Percentiles rank a stretch among this genome's conserved stretches.
Evolutionary conservation across 2,329 filamentous ascomycete genomes (phyloP).

Genomic region (Botrytis galanthina): DNA sequence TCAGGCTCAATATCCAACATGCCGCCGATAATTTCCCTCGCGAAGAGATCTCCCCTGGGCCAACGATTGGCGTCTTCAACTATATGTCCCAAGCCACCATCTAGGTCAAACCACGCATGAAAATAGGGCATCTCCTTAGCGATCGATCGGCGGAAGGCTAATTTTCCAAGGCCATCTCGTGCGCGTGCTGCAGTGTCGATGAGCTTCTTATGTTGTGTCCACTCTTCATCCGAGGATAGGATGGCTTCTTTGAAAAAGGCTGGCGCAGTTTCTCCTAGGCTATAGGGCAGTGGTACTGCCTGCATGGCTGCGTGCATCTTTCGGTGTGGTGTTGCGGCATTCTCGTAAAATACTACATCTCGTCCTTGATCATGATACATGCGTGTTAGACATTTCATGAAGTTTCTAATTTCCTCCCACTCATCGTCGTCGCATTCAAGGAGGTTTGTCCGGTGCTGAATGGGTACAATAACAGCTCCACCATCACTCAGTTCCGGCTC

Average conservation of each 20-base stretch:
- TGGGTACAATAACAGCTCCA: slow-evolving; percentile 83
- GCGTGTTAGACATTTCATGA: slow-evolving; percentile 93
- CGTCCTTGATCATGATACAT: slow-evolving; percentile 93
- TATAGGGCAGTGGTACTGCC: slow-evolving; percentile 84
- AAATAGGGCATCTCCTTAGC: slow-evolving; percentile 99
- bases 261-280: slow-evolving; percentile 84
- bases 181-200: slow-evolving; percentile 77
- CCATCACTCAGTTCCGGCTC: slow-evolving; percentile 83
- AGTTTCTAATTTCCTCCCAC: slow-evolving; percentile 98
- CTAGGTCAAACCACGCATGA: slow-evolving; percentile 91
- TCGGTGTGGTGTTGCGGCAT: slow-evolving; percentile 77
- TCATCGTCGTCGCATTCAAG: slow-evolving; percentile 99
- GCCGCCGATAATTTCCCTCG: slow-evolving; percentile 84
- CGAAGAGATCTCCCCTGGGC: slow-evolving; percentile 91
- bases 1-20: slow-evolving; percentile 84
- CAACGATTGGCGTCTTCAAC: slow-evolving; percentile 83
- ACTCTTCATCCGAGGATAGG: slow-evolving; percentile 82
- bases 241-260: slow-evolving; percentile 97
- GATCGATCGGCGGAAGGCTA: slow-evolving; percentile 77
- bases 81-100: slow-evolving; percentile 88
- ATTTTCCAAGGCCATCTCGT: slow-evolving; percentile 68
- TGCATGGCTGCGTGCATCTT: slow-evolving; percentile 83
- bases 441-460: slow-evolving; percentile 82
- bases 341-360: slow-evolving; percentile 96
- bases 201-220: slow-evolving; percentile 91